phyloP scores from a whole-genome alignment of 1,284 basidiomycete genomes.

The Schizophyllum amplum region DNA sequence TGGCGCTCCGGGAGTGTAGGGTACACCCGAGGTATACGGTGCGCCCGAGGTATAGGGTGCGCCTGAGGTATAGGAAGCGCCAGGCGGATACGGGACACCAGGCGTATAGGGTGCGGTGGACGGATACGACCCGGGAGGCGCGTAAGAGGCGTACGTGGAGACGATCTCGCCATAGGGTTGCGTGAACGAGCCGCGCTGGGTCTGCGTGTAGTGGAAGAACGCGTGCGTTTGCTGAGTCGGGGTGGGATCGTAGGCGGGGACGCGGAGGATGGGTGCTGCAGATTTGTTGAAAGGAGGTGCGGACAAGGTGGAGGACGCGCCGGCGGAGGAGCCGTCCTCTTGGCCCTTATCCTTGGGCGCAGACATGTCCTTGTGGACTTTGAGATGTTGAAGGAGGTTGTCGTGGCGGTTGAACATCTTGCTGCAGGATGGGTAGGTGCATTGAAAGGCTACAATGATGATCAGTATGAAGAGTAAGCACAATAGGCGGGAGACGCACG shows the following conservation, averaged over 20 bases:
- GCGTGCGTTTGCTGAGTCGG: background rate
- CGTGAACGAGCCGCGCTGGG: background rate
- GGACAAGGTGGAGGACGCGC: background rate
- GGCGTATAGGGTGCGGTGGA: too few relatives aligned
- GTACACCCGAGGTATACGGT: background rate
- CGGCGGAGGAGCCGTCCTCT: background rate
- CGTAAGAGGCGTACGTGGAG: background rate
- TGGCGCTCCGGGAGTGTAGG: background rate
- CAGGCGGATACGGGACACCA: background rate
- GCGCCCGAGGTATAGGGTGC: background rate
- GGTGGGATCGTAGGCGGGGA: background rate
- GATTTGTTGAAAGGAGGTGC: background rate
- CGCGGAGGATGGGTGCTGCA: background rate
- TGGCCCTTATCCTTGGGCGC: background rate
- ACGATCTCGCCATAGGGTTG: background rate
- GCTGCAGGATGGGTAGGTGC: constrained; percentile 63
- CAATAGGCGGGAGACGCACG: constrained; percentile 32
- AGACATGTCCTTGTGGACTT: constrained; percentile 30
- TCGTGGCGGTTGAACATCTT: constrained; percentile 83
- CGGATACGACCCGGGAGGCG: too few relatives aligned
- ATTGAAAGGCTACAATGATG: constrained; percentile 58
- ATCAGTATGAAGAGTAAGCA: constrained; percentile 3
- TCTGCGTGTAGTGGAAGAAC: background rate
- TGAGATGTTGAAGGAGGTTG: constrained; percentile 75
- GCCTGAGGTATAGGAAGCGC: background rate